phyloP scores from a whole-genome alignment of 176 grass and related monocot species.

The Chrysopogon serrulatus region DNA sequence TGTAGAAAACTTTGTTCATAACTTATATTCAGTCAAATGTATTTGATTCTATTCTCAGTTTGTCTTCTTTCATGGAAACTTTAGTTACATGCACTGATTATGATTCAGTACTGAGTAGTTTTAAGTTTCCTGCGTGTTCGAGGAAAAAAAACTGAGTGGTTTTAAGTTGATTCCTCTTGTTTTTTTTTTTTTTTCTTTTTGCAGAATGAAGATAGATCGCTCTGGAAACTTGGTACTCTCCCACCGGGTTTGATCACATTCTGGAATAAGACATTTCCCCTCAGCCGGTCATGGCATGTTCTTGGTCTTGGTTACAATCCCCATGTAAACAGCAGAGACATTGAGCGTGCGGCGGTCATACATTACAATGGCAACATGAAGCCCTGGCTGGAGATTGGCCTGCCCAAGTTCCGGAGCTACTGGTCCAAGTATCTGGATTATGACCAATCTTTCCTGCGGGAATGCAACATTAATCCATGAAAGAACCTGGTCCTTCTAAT shows the following conservation, averaged over 20 bases:
- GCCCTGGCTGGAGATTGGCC: constrained; percentile 84
- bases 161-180: constrained; percentile 12
- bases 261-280: constrained; percentile 63
- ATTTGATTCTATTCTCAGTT: neutral
- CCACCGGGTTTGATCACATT: constrained; percentile 87
- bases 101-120: neutral
- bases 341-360: constrained; percentile 57
- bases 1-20: neutral
- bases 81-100: neutral
- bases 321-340: constrained; percentile 52
- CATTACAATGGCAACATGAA: constrained; percentile 96
- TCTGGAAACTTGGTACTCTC: constrained; percentile 91
- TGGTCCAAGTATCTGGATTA: constrained; percentile 88
- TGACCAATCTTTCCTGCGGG: constrained; percentile 54
- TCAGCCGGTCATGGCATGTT: constrained; percentile 61
- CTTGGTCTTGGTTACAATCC: constrained; percentile 86
- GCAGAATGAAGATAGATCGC: constrained; percentile 63
- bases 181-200: neutral
- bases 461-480: constrained; percentile 88
- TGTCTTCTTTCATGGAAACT: constrained; percentile 7
- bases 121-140: too few species aligned
- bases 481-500: neutral
- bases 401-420: constrained; percentile 60
- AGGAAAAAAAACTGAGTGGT: too few species aligned
- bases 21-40: neutral